These are phyloP conservation scores for Backusella tarrabulga DNA, from an alignment of 192 early-diverging fungal genomes.

Conservation along the genomic window DNA sequence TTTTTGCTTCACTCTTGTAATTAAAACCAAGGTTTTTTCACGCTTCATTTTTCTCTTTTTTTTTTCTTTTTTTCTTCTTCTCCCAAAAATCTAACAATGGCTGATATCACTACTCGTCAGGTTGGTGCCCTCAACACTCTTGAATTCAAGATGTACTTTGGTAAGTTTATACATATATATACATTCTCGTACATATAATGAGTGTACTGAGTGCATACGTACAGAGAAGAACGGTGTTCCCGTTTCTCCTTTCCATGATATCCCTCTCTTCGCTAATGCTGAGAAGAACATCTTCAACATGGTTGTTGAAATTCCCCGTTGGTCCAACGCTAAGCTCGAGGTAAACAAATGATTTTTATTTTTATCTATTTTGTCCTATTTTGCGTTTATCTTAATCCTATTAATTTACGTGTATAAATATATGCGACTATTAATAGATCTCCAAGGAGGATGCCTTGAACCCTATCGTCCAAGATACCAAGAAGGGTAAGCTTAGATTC, in stretches of 20 bases:
- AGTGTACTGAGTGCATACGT: not conserved
- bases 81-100: constrained; percentile 35
- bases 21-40: not conserved
- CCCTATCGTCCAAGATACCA: constrained; percentile 98
- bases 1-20: not conserved
- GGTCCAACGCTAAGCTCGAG: constrained; percentile 99
- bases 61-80: not conserved
- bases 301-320: constrained; percentile 98
- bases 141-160: constrained; percentile 88
- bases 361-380: not conserved
- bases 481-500: constrained; percentile 98
- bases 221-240: constrained; percentile 79
- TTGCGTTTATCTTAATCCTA: not conserved
- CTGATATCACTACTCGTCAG: constrained; percentile 75
- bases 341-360: constrained; percentile 23
- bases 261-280: constrained; percentile 91
- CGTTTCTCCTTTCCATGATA: constrained; percentile 97
- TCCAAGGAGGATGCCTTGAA: constrained; percentile 95
- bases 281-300: constrained; percentile 95
- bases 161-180: constrained; percentile 39
- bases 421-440: constrained; percentile 54
- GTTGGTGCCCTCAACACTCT: constrained; percentile 86
- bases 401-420: not conserved
- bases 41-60: constrained; percentile 10
- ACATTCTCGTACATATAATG: not conserved